Evolutionary conservation across 768 basidiomycete genomes (phyloP).

Genomic region (Clitopilus hobsonii): DNA sequence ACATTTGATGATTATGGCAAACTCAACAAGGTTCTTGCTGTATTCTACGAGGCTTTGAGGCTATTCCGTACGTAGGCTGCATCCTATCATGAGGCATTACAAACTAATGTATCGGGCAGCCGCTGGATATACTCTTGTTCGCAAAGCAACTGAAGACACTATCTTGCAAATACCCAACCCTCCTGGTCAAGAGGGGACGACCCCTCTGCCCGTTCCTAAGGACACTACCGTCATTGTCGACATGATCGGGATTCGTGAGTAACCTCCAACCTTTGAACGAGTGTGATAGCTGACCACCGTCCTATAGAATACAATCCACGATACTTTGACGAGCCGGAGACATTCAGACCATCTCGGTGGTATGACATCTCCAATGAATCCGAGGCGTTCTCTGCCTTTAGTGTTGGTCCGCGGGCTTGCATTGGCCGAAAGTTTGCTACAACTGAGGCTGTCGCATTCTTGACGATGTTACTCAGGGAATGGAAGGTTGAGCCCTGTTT

Average conservation of each 20-base stretch:
- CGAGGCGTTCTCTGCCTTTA: slow-evolving; percentile 42
- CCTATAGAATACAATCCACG: slow-evolving; percentile 43
- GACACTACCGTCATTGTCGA: slow-evolving; percentile 39
- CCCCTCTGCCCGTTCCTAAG: slow-evolving; percentile 31
- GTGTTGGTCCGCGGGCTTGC: slow-evolving; percentile 49
- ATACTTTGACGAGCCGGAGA: slow-evolving; percentile 43
- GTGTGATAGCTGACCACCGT: not conserved
- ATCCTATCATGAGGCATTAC: not conserved
- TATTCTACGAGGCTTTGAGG: slow-evolving; percentile 38
- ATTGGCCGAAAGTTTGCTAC: slow-evolving; percentile 53
- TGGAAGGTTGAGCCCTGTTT: slow-evolving; percentile 48
- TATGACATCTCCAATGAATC: slow-evolving; percentile 35
- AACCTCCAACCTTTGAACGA: not conserved
- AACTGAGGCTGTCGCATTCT: slow-evolving; percentile 47
- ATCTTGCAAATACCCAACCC: slow-evolving; percentile 36
- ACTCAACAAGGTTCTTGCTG: slow-evolving; percentile 37
- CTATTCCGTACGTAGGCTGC: slow-evolving; percentile 31
- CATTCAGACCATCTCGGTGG: slow-evolving; percentile 49
- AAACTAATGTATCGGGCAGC: slow-evolving; percentile 20
- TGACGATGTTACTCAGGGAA: slow-evolving; percentile 46
- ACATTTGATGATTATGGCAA: slow-evolving; percentile 34
- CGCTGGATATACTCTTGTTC: slow-evolving; percentile 34
- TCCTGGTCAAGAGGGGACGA: slow-evolving; percentile 31
- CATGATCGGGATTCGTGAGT: slow-evolving; percentile 46
- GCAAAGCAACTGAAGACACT: slow-evolving; percentile 39